These are phyloP conservation scores for Chaetoceros tenuissimus DNA, from an alignment of 108 stramenopile genomes.

Conservation along the genomic window DNA sequence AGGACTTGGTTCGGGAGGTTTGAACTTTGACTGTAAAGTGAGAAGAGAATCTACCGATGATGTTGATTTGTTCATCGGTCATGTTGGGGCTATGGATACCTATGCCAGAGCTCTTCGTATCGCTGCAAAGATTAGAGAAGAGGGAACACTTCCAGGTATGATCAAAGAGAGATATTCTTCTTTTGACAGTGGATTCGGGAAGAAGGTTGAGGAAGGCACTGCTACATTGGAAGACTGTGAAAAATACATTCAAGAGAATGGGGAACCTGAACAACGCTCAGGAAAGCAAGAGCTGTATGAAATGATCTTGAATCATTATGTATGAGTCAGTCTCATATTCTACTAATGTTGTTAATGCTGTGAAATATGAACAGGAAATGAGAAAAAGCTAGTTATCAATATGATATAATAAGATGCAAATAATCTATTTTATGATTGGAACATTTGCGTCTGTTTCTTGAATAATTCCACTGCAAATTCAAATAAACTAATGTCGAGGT, in stretches of 20 bases:
- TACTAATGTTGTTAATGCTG: no score
- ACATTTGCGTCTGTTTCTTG: no score
- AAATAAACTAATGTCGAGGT: no score
- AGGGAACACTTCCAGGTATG: slow-evolving; percentile 31
- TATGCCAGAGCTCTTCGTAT: slow-evolving; percentile 50
- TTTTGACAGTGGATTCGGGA: slow-evolving; percentile 32
- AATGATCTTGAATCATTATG: slow-evolving; percentile 42
- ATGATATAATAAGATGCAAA: no score
- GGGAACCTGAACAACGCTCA: slow-evolving; percentile 36
- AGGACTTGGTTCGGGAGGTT: slow-evolving; percentile 41
- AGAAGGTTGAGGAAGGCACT: slow-evolving; percentile 33
- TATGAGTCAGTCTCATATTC: no score
- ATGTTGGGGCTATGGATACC: slow-evolving; percentile 61
- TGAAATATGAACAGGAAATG: no score
- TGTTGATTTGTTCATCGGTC: slow-evolving; percentile 53
- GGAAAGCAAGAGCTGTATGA: slow-evolving; percentile 56
- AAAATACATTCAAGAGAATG: slow-evolving; percentile 23
- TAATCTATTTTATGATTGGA: no score
- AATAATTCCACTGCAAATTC: no score
- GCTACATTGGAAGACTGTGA: slow-evolving; percentile 46
- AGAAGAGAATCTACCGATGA: slow-evolving; percentile 52
- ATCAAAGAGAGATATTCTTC: slow-evolving; percentile 38
- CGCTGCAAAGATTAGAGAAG: slow-evolving; percentile 42
- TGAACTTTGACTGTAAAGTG: slow-evolving; percentile 71
- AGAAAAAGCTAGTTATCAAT: no score